These are phyloP conservation scores for Rhizoclosmatium sp. DNA, from an alignment of 192 early-diverging fungal genomes.

Conservation along the genomic window DNA sequence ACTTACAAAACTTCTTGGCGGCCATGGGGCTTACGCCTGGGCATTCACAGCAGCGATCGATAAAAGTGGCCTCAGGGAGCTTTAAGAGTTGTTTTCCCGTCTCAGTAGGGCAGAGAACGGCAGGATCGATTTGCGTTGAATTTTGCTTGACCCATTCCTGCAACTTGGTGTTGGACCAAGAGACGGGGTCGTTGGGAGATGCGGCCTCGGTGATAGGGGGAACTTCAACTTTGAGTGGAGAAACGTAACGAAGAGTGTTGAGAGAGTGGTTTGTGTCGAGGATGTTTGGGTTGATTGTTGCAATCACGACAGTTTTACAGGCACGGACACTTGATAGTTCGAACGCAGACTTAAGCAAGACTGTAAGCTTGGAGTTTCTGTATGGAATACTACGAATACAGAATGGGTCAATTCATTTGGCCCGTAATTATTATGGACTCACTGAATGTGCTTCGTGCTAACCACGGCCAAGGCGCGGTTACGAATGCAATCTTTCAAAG, in stretches of 20 bases:
- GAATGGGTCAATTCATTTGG: neutral
- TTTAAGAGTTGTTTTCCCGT: conserved; percentile 51
- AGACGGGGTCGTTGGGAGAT: conserved; percentile 48
- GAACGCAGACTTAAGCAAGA: conserved; percentile 61
- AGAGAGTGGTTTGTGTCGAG: conserved; percentile 49
- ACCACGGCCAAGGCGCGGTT: conserved; percentile 44
- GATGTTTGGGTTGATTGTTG: conserved; percentile 38
- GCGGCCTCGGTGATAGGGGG: conserved; percentile 2
- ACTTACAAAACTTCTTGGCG: conserved; percentile 54
- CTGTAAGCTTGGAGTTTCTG: conserved; percentile 54
- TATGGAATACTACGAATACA: conserved; percentile 46
- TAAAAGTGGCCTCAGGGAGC: conserved; percentile 53
- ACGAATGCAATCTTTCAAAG: conserved; percentile 64
- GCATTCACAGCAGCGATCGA: conserved; percentile 48
- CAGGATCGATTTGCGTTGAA: conserved; percentile 26
- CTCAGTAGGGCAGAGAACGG: conserved; percentile 52
- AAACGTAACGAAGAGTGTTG: conserved; percentile 56
- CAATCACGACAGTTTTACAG: conserved; percentile 55
- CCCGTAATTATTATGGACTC: neutral
- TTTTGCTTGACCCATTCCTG: conserved; percentile 45
- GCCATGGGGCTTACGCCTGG: conserved; percentile 39
- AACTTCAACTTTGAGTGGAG: conserved; percentile 46
- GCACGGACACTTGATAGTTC: conserved; percentile 47
- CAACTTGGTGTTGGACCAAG: conserved; percentile 50
- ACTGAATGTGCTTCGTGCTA: conserved; percentile 47